Evolutionary conservation across 345 rosid genomes (phyloP), one percentile per base, ranked within the genome.

Genomic region (Boechera stricta): DNA sequence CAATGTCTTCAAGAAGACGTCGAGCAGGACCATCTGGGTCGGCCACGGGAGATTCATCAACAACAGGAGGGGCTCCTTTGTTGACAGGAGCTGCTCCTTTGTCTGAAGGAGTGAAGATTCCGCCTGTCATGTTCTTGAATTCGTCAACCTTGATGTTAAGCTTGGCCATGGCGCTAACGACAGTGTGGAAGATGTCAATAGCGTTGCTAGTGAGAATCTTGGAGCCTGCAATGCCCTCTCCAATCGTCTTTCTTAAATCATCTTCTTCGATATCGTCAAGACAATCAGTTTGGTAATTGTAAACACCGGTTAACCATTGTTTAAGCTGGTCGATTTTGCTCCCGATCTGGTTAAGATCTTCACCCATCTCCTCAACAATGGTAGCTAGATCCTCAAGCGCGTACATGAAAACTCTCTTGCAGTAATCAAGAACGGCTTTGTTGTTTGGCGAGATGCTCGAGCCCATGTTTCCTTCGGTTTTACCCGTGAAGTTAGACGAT

Each of bases 251-350:
- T 64, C 74, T 65, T 44, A 44, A 57, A 29, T 79, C 67, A 0
- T 70, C 79, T 12, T 71, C 79, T 16, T 74, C 72, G 31, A 90
- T 73, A 18, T 83, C 89, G 29, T 90, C 96, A 42, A 82, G 56
- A 79, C 98, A 92, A 2, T 86, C 80, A 26, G 77, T 54, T 63
- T 86, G 87, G 83, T 85, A 88, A 0, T 89, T 80, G 64, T 87
- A 73, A 38, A 90, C 90, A 2, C 90, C 85, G 61, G 85, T 87
- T 55, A 92, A 64, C 96, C 82, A 80, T 49, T 80, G 82, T 75
- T 80, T 80, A 16, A 80, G 64, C 59, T 80, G 79, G 63, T 80
- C 79, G n/a, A 80, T 3, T 35, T 79, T 80, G 68, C 76, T 75
- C 4, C 79, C 79, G 15, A 58, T n/a, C 44, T 64, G 62, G 67